Evolutionary conservation across 2,329 filamentous ascomycete species (phyloP), one percentile per base, ranked within the genome.

Genomic region (Cryphonectria nitschkei): DNA sequence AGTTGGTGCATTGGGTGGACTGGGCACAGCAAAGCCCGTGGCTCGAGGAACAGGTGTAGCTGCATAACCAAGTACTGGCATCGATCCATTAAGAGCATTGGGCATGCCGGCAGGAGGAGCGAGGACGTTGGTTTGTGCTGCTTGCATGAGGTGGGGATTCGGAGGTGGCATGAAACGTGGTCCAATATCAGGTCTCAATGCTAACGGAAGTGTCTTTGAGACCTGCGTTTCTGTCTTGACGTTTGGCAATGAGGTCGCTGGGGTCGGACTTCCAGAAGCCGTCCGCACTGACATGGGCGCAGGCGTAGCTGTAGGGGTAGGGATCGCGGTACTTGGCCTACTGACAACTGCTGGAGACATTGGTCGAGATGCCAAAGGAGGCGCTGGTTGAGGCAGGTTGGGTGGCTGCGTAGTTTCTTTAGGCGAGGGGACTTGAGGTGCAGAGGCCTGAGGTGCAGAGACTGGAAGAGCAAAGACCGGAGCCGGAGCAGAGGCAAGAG

Each of bases 1-100:
- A 46, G 1, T 19, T 19, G 19, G 43, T 7, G 19, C 72, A 65
- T 76, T 76, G 1, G 78, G 77, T 1, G 76, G 72, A 65, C 76
- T 76, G 1, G 78, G 76, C 0, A 74, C 72, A 22, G 76, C 76
- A 9, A 79, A 77, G 9, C 76, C 74, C 32, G 75, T 75, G n/a
- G 76, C 75, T 46, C 75, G 76, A 41, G 65, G 73, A 16, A 73
- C 70, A 22, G 72, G 61, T 39, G 70, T 54, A 0, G 70, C 67
- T 46, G 74, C 68, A 54, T 76, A 75, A 9, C 75, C 75, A 50
- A 77, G 70, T 70, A 76, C 74, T 7, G 76, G 74, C 73, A 77
- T 76, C 19, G 75, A 76, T 2, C 73, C 74, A 50, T 76, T 75
- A 11, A 75, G 73, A 64, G 75, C 73, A 14, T 73, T 73, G 13